A percentile compares a stretch with the other conserved stretches of the same genome.
phyloP scores from a whole-genome alignment of 768 basidiomycete species.

The Naganishia vaughanmartiniae region DNA sequence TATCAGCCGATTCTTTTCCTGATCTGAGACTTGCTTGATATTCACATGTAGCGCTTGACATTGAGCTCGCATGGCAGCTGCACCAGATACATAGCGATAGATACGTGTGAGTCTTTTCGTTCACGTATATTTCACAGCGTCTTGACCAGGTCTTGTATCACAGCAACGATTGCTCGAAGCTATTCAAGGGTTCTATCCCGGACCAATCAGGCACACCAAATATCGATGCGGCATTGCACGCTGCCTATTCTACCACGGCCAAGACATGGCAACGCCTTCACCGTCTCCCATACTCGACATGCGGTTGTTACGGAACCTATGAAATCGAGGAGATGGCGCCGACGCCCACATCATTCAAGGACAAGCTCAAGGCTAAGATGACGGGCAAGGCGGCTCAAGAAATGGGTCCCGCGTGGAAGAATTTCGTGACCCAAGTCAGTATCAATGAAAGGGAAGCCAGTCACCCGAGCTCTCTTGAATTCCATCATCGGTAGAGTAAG shows the following conservation, averaged over 20 bases:
- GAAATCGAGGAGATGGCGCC: too few species aligned
- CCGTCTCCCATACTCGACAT: constrained; percentile 3
- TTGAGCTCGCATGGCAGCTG: constrained; percentile 13
- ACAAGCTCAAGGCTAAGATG: constrained; percentile 5
- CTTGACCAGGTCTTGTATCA: background rate
- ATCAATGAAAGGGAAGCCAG: constrained; percentile 11
- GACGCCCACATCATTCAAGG: constrained; percentile 4
- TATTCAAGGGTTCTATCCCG: constrained; percentile 8
- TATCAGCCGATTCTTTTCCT: background rate
- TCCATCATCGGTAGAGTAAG: constrained; percentile 4
- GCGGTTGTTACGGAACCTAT: background rate
- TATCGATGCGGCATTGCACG: background rate
- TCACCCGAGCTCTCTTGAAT: constrained; percentile 15
- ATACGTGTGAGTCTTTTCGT: constrained; percentile 1
- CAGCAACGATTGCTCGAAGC: background rate
- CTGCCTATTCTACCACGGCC: background rate
- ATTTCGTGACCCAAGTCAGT: background rate
- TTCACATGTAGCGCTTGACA: constrained; percentile 6
- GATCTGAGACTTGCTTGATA: background rate
- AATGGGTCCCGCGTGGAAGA: too few species aligned
- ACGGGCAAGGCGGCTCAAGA: background rate
- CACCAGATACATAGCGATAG: background rate
- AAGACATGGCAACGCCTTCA: background rate
- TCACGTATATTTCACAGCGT: background rate
- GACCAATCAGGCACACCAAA: background rate